phyloP scores from a whole-genome alignment of 2,329 filamentous ascomycete genomes.

The Aspergillus sp. region DNA sequence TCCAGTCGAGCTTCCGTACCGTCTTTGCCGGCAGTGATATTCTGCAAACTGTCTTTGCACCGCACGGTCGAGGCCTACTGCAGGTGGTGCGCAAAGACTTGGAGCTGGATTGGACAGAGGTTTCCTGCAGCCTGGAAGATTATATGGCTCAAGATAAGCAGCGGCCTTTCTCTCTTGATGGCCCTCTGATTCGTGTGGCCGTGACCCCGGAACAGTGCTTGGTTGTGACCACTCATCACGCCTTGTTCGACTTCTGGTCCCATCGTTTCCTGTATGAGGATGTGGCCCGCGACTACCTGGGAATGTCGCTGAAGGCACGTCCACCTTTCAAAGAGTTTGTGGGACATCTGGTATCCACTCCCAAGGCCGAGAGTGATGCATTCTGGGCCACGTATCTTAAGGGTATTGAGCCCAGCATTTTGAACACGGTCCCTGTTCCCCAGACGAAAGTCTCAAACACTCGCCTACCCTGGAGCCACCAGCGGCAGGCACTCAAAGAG shows the following conservation, averaged over 20 bases:
- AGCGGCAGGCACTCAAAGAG: neutral
- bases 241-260: slow-evolving; percentile 8
- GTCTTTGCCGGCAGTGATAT: neutral
- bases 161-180: neutral
- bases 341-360: neutral
- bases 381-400: slow-evolving; percentile 4
- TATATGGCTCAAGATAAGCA: slow-evolving; percentile 4
- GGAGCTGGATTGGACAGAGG: slow-evolving; percentile 1
- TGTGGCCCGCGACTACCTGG: slow-evolving; percentile 2
- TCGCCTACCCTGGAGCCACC: neutral
- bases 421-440: slow-evolving; percentile 1
- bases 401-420: neutral
- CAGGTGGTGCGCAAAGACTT: slow-evolving; percentile 4
- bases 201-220: neutral
- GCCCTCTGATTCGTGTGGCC: slow-evolving; percentile 2
- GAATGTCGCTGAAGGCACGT: neutral
- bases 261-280: slow-evolving; percentile 8
- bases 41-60: neutral
- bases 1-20: neutral
- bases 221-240: slow-evolving; percentile 5
- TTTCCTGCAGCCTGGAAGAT: neutral
- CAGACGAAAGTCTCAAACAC: neutral
- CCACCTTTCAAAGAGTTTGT: slow-evolving; percentile 5
- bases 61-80: neutral
- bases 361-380: neutral